Evolutionary conservation across 176 grass and related monocot genomes (phyloP), one percentile per base, ranked within the genome.

Genomic region (Bolboschoenus planiculmis): DNA sequence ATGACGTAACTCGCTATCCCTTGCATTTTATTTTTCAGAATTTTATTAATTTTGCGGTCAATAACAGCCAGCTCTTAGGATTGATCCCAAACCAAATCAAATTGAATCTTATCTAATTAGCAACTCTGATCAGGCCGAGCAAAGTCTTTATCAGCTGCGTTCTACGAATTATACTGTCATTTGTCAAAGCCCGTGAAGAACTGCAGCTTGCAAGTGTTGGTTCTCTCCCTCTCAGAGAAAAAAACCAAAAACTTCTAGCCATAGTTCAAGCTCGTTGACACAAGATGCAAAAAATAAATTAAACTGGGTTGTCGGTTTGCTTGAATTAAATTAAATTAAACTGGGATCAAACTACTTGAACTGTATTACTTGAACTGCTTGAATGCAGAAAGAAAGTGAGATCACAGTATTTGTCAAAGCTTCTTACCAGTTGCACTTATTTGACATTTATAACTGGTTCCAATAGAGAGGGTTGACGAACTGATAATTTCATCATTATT

Each of bases 141-240:
- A 29, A 77, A 33, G 23, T 77, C 26, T 51, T 77, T 23, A 26
- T 72, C 36, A 24, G 13, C 10, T 11, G 44, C 14, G 72, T 51
- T 60, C 18, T 1, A 1, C 14, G 18, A 24, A 81, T 44, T 10
- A 62, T 18, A 53, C 18, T 15, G 18, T 18, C 18, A 24, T 27
- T 82, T 34, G 79, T 48, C 79, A 65, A 65, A 62, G 13, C 57
- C 39, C 2, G 23, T 44, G 35, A 81, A 81, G 43, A 60, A 42
- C 15, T 43, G 79, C 20, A 64, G 56, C 56, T 57, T 80, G 77
- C 31, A 36, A 39, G 23, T 79, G 24, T 36, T 57, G 50, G 20
- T 56, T 79, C 37, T 54, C 34, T 80, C 54, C 40, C 78, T 53
- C 50, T 15, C 53, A 59, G 26, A 42, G 53, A 37, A 79, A 37